Percentiles rank a stretch among this genome's conserved stretches.
Evolutionary conservation across 805 yeast genomes (phyloP).

Genomic region (Lipomyces anomalus): DNA sequence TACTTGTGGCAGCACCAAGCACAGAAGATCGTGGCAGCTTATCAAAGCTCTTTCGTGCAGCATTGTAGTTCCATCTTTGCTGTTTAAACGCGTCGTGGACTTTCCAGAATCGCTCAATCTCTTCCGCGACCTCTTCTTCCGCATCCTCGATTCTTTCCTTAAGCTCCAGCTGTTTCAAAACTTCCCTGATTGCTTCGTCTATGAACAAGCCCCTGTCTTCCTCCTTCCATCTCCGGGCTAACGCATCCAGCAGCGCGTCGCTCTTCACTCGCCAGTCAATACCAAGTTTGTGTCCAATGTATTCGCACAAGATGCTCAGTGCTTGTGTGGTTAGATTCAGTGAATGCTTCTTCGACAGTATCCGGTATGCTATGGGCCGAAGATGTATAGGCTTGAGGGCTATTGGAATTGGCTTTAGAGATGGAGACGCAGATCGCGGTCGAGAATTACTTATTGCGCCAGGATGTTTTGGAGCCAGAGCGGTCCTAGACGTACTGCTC

Average conservation of each 20-base stretch:
- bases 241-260: conserved; percentile 62
- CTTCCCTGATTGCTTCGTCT: conserved; percentile 46
- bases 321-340: conserved; percentile 85
- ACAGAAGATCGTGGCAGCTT: conserved; percentile 15
- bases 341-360: conserved; percentile 87
- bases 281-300: conserved; percentile 72
- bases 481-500: too few relatives aligned
- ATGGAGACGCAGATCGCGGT: conserved; percentile 12
- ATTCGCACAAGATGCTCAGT: conserved; percentile 61
- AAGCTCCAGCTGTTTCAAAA: neutral
- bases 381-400: conserved; percentile 72
- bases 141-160: neutral
- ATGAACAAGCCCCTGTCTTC: conserved; percentile 83
- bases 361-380: conserved; percentile 86
- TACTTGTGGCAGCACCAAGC: conserved; percentile 25
- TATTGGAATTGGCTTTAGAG: conserved; percentile 50
- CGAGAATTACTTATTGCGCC: too few relatives aligned
- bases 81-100: conserved; percentile 59
- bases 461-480: too few relatives aligned
- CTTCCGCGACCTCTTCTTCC: neutral
- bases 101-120: conserved; percentile 50
- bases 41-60: conserved; percentile 38
- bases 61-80: conserved; percentile 60
- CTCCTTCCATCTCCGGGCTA: conserved; percentile 79
- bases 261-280: conserved; percentile 76